A percentile compares a stretch with the other conserved stretches of the same genome.
Conservation (phyloP, 306 rosid genomes). For the Geum urbanum region DNA sequence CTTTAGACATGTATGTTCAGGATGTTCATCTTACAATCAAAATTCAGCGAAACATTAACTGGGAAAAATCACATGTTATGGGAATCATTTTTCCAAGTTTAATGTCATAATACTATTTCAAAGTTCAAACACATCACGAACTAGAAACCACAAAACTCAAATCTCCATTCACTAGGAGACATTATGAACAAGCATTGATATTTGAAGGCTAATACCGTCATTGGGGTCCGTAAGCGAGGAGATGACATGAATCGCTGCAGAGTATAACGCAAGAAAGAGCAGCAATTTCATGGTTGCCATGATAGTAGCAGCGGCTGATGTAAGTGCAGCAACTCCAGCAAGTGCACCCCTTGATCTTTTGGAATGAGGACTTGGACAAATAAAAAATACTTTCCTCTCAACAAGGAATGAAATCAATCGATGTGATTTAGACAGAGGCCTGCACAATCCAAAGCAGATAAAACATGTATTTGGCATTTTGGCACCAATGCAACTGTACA, state of each 20-base stretch:
- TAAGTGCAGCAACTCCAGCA: neutral
- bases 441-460: neutral
- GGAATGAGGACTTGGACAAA: neutral
- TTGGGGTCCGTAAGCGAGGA: conserved; percentile 48
- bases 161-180: neutral
- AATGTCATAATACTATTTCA: too few relatives aligned
- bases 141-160: neutral
- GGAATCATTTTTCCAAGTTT: too few relatives aligned
- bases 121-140: neutral
- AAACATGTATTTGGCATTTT: neutral
- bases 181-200: neutral
- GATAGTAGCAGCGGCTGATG: neutral
- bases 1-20: neutral
- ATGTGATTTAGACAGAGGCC: neutral
- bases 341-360: neutral
- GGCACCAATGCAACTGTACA: neutral
- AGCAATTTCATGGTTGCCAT: conserved; percentile 30
- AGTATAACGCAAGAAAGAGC: conserved; percentile 41
- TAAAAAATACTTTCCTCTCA: neutral
- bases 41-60: neutral
- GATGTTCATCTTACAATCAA: conserved; percentile 1
- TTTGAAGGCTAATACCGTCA: conserved; percentile 40
- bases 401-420: neutral
- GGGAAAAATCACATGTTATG: neutral
- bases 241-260: conserved; percentile 35